Evolutionary conservation across 371 early-diverging fungal genomes (phyloP), one percentile per base, ranked within the genome.

Genomic region (Mucor sp.): DNA sequence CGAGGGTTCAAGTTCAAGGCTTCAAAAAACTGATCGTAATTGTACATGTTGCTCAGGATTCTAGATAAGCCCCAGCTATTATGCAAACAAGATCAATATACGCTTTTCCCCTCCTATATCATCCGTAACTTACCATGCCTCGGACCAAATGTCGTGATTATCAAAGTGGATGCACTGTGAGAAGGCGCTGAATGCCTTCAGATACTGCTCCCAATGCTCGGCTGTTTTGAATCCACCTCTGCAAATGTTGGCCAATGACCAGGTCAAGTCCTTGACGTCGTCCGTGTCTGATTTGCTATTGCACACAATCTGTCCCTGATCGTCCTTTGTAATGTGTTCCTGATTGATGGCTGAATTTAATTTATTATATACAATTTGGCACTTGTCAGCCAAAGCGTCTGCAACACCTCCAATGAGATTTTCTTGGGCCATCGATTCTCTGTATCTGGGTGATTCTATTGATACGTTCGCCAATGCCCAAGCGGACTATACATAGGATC

Each of bases 11-110:
- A 30, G n/a, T 41, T 15, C 2, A 67, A 33, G 3, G 63, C 25
- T 11, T 61, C 23, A 35, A 63, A 74, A 50, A 74, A 74, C 0
- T 32, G 64, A 3, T 62, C 62, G 32, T 41, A 58, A 11, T 78
- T 75, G 50, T 80, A 79, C 55, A 78, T 80, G 28, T 77, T 80
- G 23, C 78, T 78, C 14, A 82, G 47, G 23, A 82, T 76, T 25
- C 83, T 70, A 55, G 80, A 82, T 66, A 82, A 66, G 17, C 80
- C 83, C 83, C 82, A 82, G 60, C 82, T 82, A 68, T 6, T n/a
- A n/a, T n/a, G 17, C 2, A 28, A 55, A 12, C 27, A 19, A 35
- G 3, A 9, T 48, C 21, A 48, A 48, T 48, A 23, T 11, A 48
- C 19, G n/a, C n/a, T 23, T 0, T 2, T n/a, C 80, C 83, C 83